Evolutionary conservation across 2,329 filamentous ascomycete genomes (phyloP).

Genomic region (Sarocladiaceae sp.): DNA sequence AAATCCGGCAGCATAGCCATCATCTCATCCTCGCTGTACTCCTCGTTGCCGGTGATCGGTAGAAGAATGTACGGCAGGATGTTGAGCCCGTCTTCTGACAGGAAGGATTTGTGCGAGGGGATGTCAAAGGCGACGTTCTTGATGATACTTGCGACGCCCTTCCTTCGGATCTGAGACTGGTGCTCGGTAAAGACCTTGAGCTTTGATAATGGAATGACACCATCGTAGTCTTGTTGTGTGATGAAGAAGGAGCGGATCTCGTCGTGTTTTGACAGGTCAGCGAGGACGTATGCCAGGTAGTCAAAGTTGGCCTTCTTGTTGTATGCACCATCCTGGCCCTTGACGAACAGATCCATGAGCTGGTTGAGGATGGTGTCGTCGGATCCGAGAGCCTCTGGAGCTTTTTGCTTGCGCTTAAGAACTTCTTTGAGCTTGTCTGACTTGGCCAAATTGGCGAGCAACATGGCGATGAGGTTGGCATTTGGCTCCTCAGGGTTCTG

Average conservation of each 20-base stretch:
- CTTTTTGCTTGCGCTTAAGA: slow-evolving; percentile 58
- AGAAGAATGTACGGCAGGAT: slow-evolving; percentile 84
- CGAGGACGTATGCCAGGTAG: slow-evolving; percentile 90
- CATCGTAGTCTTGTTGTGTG: slow-evolving; percentile 67
- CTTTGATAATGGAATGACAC: slow-evolving; percentile 83
- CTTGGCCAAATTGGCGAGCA: slow-evolving; percentile 88
- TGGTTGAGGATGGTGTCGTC: slow-evolving; percentile 78
- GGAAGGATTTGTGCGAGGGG: slow-evolving; percentile 61
- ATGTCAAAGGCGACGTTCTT: slow-evolving; percentile 91
- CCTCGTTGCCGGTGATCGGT: slow-evolving; percentile 81
- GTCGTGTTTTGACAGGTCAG: slow-evolving; percentile 79
- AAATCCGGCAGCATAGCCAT: slow-evolving; percentile 83
- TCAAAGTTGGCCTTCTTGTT: slow-evolving; percentile 85
- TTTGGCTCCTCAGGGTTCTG: slow-evolving; percentile 70
- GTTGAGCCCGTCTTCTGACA: slow-evolving; percentile 67
- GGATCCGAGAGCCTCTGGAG: slow-evolving; percentile 64
- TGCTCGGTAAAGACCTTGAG: slow-evolving; percentile 93
- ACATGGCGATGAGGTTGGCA: slow-evolving; percentile 81
- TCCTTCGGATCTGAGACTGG: slow-evolving; percentile 71
- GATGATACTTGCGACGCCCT: slow-evolving; percentile 92
- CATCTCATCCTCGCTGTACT: slow-evolving; percentile 81
- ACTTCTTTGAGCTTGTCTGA: slow-evolving; percentile 65
- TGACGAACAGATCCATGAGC: slow-evolving; percentile 92
- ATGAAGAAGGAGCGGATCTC: slow-evolving; percentile 72
- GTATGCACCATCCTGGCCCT: slow-evolving; percentile 73